These are phyloP conservation scores for Melampsora larici-populina DNA, from an alignment of 1,284 basidiomycete genomes.

Conservation along the genomic window DNA sequence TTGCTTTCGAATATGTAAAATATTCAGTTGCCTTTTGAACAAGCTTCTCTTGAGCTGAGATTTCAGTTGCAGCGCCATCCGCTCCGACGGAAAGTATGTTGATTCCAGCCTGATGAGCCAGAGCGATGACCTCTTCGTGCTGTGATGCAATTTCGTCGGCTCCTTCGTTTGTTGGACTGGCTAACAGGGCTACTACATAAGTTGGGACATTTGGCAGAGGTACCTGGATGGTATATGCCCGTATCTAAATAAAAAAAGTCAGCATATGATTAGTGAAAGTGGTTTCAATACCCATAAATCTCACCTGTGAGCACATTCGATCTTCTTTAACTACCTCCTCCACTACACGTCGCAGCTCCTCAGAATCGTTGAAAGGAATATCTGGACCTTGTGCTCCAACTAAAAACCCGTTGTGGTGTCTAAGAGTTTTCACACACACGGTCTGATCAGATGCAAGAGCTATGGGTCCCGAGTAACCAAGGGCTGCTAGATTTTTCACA, in stretches of 20 bases:
- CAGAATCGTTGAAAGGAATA: background rate
- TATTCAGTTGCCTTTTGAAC: no score
- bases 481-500: background rate
- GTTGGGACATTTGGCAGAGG: no score
- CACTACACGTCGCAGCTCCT: background rate
- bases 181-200: constrained; percentile 5
- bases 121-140: no score
- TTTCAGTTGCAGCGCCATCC: no score
- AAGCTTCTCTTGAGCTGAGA: background rate
- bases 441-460: constrained; percentile 11
- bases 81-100: constrained; percentile 1
- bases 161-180: background rate
- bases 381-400: constrained; percentile 31
- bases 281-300: no score
- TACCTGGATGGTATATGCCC: no score
- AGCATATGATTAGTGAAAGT: background rate
- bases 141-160: background rate
- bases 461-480: constrained; percentile 10
- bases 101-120: constrained; percentile 2
- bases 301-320: constrained; percentile 16
- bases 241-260: background rate
- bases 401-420: background rate
- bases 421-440: constrained; percentile 4
- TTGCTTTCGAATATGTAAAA: no score
- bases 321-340: background rate